phyloP scores from a whole-genome alignment of 1,284 basidiomycete genomes.

The Apiotrichum mycotoxinovorans region DNA sequence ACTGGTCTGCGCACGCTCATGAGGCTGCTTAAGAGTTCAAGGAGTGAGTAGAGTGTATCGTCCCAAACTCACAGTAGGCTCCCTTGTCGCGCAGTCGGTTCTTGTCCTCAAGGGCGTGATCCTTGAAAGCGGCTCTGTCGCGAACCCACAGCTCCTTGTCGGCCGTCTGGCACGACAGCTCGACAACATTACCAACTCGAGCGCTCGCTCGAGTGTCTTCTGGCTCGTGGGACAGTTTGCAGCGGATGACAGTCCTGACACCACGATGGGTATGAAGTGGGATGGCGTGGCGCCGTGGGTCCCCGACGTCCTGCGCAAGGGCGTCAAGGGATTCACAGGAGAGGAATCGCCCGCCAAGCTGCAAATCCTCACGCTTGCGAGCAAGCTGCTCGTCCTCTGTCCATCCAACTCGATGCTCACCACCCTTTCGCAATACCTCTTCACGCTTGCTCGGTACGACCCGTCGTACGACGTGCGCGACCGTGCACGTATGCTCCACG shows the following conservation, averaged over 20 bases:
- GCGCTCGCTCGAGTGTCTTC: constrained; percentile 76
- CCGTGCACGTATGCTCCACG: constrained; percentile 72
- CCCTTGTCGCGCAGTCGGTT: constrained; percentile 69
- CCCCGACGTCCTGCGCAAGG: constrained; percentile 75
- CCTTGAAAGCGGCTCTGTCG: constrained; percentile 49
- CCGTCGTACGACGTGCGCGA: constrained; percentile 81
- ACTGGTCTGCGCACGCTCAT: constrained; percentile 72
- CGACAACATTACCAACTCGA: constrained; percentile 70
- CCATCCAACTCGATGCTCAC: constrained; percentile 55
- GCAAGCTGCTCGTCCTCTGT: constrained; percentile 72
- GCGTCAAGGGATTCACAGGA: constrained; percentile 64
- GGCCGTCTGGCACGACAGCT: constrained; percentile 68
- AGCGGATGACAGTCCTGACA: constrained; percentile 25
- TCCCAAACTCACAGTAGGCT: background rate
- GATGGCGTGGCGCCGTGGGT: constrained; percentile 64
- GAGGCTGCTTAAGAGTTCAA: constrained; percentile 61
- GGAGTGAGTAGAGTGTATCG: constrained; percentile 55
- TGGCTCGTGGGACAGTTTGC: constrained; percentile 90
- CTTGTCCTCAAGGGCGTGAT: constrained; percentile 79
- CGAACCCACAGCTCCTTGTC: constrained; percentile 61
- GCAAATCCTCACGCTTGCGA: constrained; percentile 73
- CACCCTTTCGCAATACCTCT: constrained; percentile 64
- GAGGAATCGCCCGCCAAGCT: constrained; percentile 67
- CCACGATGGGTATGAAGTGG: constrained; percentile 36
- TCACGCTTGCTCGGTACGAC: constrained; percentile 84